phyloP scores from a whole-genome alignment of 2,329 filamentous ascomycete genomes.

The Daldinia eschscholtzii region DNA sequence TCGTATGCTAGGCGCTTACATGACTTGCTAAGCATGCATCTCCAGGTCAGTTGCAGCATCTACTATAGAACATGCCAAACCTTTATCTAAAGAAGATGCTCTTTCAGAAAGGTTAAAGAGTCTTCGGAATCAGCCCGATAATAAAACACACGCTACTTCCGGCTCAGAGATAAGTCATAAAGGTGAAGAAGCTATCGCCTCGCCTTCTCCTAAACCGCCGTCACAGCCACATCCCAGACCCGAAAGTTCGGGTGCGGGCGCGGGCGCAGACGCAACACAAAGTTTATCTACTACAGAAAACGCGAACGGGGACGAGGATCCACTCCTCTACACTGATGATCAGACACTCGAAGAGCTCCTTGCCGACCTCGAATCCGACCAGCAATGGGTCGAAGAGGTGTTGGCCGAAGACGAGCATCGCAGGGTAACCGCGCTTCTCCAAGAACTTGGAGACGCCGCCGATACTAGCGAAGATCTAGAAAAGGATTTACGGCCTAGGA shows the following conservation, averaged over 20 bases:
- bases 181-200: constrained; percentile 21
- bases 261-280: constrained; percentile 18
- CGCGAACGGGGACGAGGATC: constrained; percentile 52
- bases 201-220: constrained; percentile 40
- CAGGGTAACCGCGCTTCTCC: constrained; percentile 52
- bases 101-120: constrained; percentile 65
- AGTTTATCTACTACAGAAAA: constrained; percentile 13
- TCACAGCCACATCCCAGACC: constrained; percentile 36
- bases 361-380: constrained; percentile 56
- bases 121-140: constrained; percentile 59
- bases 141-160: constrained; percentile 28
- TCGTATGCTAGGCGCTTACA: neutral
- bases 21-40: constrained; percentile 43
- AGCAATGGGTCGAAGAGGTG: constrained; percentile 52
- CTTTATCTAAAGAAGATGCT: constrained; percentile 63
- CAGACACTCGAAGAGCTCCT: constrained; percentile 66
- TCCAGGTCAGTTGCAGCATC: constrained; percentile 48
- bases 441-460: constrained; percentile 50
- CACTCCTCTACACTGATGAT: constrained; percentile 63
- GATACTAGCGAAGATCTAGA: neutral
- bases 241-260: constrained; percentile 24
- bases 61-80: constrained; percentile 58
- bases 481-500: constrained; percentile 6
- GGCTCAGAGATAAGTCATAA: constrained; percentile 14
- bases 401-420: constrained; percentile 51